A percentile compares a stretch with the other conserved stretches of the same genome.
phyloP scores from a whole-genome alignment of 495 filamentous ascomycete species.

The Parathielavia appendiculata region DNA sequence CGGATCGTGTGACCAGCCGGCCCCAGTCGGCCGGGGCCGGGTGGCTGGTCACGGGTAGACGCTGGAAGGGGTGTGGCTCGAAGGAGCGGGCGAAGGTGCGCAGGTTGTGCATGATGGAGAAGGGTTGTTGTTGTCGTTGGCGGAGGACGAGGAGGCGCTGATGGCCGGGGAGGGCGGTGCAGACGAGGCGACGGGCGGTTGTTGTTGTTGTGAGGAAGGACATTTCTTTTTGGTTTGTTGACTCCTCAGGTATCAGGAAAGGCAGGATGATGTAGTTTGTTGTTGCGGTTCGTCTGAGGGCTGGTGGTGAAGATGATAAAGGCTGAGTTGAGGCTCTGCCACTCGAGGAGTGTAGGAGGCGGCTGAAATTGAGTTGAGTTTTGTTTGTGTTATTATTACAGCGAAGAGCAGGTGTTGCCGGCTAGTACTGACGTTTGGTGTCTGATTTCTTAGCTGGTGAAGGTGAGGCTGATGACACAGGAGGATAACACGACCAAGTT shows the following conservation, averaged over 20 bases:
- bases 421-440: background rate
- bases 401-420: background rate
- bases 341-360: too few species aligned
- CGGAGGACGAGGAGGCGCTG: constrained; percentile 1
- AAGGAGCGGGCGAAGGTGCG: constrained; percentile 28
- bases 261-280: too few species aligned
- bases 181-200: background rate
- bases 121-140: constrained; percentile 18
- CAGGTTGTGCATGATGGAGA: constrained; percentile 29
- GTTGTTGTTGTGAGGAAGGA: background rate
- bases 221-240: background rate
- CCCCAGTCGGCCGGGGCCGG: constrained; percentile 27
- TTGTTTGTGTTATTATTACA: background rate
- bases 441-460: background rate
- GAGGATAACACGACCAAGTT: background rate
- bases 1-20: constrained; percentile 17
- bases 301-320: too few species aligned
- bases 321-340: background rate
- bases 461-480: constrained; percentile 16
- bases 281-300: too few species aligned
- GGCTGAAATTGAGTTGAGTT: constrained; percentile 7
- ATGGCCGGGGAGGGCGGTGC: background rate
- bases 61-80: constrained; percentile 35
- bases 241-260: too few species aligned
- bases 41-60: constrained; percentile 24